A percentile compares a stretch with the other conserved stretches of the same genome.
These are phyloP conservation scores for Uncinocarpus reesii DNA, from an alignment of 2,329 filamentous ascomycete species.

Conservation along the genomic window DNA sequence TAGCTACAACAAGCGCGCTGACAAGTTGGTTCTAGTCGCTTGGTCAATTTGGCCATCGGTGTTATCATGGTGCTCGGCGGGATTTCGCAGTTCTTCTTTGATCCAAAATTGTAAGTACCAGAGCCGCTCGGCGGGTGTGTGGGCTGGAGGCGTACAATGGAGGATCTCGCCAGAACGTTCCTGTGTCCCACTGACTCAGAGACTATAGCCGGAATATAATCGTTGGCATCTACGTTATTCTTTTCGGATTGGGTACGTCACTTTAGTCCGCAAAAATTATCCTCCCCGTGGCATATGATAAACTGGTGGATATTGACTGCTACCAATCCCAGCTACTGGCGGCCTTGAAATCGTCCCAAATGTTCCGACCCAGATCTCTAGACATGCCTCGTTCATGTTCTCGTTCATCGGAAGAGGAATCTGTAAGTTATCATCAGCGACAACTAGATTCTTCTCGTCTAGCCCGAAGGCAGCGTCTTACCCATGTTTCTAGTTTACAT, in stretches of 20 bases:
- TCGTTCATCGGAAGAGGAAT: constrained; percentile 90
- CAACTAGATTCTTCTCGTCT: not conserved
- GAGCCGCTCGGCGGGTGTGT: constrained; percentile 19
- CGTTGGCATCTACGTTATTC: constrained; percentile 73
- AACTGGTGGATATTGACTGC: constrained; percentile 8
- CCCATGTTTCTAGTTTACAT: constrained; percentile 65
- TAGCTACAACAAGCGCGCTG: not conserved
- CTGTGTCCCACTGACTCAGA: constrained; percentile 6
- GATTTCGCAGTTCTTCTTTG: constrained; percentile 39
- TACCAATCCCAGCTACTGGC: constrained; percentile 49
- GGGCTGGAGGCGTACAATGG: not conserved
- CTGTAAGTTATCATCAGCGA: constrained; percentile 52
- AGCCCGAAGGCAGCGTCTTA: not conserved
- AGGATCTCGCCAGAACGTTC: not conserved
- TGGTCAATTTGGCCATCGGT: constrained; percentile 84
- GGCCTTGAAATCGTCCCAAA: constrained; percentile 70
- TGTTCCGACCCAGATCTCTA: constrained; percentile 81
- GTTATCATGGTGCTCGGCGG: constrained; percentile 82
- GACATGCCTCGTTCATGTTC: constrained; percentile 96
- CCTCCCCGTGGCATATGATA: not conserved
- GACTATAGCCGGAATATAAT: constrained; percentile 57
- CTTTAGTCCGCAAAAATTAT: too few relatives aligned
- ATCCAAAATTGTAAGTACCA: constrained; percentile 18
- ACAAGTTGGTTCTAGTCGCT: constrained; percentile 53
- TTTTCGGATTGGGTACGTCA: constrained; percentile 71